Conservation (phyloP, 192 early-diverging fungal species). For the Kickxella alabastrina region DNA sequence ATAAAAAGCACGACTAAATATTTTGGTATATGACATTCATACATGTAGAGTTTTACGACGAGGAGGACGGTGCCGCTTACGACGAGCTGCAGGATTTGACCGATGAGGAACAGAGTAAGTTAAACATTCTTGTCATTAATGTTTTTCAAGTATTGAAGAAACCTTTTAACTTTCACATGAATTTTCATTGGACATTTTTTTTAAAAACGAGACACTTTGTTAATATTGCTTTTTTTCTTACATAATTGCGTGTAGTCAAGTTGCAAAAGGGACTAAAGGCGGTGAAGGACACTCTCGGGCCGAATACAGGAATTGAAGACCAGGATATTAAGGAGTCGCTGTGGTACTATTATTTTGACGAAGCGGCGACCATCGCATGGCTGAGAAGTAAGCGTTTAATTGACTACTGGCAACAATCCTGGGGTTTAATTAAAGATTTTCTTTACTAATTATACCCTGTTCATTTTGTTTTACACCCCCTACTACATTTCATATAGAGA, state of each 20-base stretch:
- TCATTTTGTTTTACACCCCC: neutral
- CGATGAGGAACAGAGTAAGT: conserved; percentile 42
- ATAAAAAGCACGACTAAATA: neutral
- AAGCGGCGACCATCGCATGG: conserved; percentile 60
- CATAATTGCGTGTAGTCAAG: conserved; percentile 32
- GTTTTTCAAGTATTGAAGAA: no score
- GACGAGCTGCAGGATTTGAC: conserved; percentile 48
- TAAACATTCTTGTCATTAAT: no score
- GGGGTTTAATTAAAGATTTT: no score
- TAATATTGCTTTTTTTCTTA: neutral
- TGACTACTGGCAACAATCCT: no score
- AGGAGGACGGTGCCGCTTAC: conserved; percentile 19
- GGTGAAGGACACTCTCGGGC: conserved; percentile 60
- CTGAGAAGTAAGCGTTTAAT: conserved; percentile 59
- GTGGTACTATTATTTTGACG: conserved; percentile 73
- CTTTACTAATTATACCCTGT: neutral
- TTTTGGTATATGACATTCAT: neutral
- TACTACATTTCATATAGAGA: conserved; percentile 27
- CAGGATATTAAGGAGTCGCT: conserved; percentile 68
- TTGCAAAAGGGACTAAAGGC: conserved; percentile 57
- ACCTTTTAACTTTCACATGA: no score
- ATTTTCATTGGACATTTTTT: no score
- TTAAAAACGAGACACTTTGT: no score
- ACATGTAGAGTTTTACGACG: conserved; percentile 47
- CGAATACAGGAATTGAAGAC: conserved; percentile 52